Base-by-base conservation (phyloP, 257 asterid species). In the Parsonsia alboflavescens region DNA sequence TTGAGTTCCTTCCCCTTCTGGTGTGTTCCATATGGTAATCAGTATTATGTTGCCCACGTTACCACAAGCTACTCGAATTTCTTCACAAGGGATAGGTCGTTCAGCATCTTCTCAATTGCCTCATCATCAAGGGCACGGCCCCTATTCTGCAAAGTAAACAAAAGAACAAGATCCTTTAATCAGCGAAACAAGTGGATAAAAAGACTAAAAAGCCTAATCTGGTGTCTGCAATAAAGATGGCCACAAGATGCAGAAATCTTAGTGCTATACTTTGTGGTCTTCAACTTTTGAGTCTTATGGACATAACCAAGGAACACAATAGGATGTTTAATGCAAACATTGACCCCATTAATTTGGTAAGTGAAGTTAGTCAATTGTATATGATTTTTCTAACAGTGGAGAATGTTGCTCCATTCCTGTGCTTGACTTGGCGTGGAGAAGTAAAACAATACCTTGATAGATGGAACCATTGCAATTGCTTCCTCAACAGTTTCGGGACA, bases 401-500 rank as follows among this genome's bases (percentile, higher is more conserved):
- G 22, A 21, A 39, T 39, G 10, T n/a, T 68, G 22, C 11, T 11
- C 7, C 52, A 10, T 24, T 68, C 19, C 5, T 0, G 2, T n/a
- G 61, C 10, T 74, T 22, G 21, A 33, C 41, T 30, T 36, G 42
- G 4, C n/a, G 5, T 21, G n/a, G 45, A 7, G 13, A 72, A 58
- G 46, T 73, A 59, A 12, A 79, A 30, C 67, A 75, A 80, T 89
- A 93, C 98, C 98, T 92, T 92, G 84, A 92, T 89, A 45, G 98
- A 92, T 7, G 99, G 99, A 77, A 94, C 99, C 97, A 92, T 88
- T 73, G 96, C 90, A 77, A 89, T 87, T 73, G 89, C 99, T 86
- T 94, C 99, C 80, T 92, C 98, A 26, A 88, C 93, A 3, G 96
- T 90, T 78, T 93, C 98, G 0, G 98, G 98, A 77, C 98, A 91